Evolutionary conservation across 2,329 filamentous ascomycete genomes (phyloP).

Genomic region (Hypomyces rosellus): DNA sequence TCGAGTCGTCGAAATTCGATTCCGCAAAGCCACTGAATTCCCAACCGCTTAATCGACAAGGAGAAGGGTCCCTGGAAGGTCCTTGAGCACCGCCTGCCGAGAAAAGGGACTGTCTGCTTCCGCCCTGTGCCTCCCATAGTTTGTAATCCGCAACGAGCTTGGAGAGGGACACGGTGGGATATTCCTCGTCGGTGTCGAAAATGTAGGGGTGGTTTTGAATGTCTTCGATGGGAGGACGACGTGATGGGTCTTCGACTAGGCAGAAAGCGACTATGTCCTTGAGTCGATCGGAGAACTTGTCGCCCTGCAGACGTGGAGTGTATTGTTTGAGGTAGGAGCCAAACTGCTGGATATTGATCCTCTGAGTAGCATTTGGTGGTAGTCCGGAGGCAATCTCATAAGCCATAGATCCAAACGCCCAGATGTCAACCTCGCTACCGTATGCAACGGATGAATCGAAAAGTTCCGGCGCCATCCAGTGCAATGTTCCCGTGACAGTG

Average conservation of each 20-base stretch:
- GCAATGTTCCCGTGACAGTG: slow-evolving; percentile 60
- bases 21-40: slow-evolving; percentile 44
- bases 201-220: slow-evolving; percentile 62
- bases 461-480: slow-evolving; percentile 65
- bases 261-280: slow-evolving; percentile 56
- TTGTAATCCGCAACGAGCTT: slow-evolving; percentile 61
- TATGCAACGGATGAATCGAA: slow-evolving; percentile 46
- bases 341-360: slow-evolving; percentile 35
- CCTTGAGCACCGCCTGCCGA: slow-evolving; percentile 43
- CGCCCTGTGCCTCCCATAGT: slow-evolving; percentile 62
- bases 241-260: slow-evolving; percentile 49
- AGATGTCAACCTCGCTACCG: slow-evolving; percentile 56
- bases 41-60: slow-evolving; percentile 48
- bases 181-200: slow-evolving; percentile 46
- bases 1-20: slow-evolving; percentile 13
- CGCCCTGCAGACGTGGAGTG: slow-evolving; percentile 51
- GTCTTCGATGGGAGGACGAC: slow-evolving; percentile 51
- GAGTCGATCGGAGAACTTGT: slow-evolving; percentile 50
- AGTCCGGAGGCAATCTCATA: slow-evolving; percentile 61
- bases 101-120: slow-evolving; percentile 54
- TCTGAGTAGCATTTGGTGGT: slow-evolving; percentile 47
- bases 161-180: slow-evolving; percentile 54
- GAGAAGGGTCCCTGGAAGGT: slow-evolving; percentile 27
- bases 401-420: slow-evolving; percentile 62
- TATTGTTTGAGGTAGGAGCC: slow-evolving; percentile 38